A percentile compares a stretch with the other conserved stretches of the same genome.
These are phyloP conservation scores for Russula brevipes DNA, from an alignment of 768 basidiomycete species.

Conservation along the genomic window DNA sequence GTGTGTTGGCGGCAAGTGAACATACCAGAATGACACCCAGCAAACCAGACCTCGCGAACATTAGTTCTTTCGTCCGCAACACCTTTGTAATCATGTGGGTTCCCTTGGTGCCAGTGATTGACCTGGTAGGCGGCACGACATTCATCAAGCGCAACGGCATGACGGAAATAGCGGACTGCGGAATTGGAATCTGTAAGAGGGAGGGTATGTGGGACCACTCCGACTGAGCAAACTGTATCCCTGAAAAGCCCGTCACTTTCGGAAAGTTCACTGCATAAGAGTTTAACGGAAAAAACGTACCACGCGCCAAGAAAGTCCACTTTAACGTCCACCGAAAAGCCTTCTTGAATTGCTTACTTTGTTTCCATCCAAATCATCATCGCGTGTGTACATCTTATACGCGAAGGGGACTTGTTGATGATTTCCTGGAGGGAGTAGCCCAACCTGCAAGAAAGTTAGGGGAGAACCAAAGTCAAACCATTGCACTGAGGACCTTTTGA, in stretches of 20 bases:
- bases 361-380: conserved; percentile 55
- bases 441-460: conserved; percentile 40
- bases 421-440: conserved; percentile 62
- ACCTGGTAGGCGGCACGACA: conserved; percentile 51
- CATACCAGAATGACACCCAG: conserved; percentile 65
- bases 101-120: conserved; percentile 28
- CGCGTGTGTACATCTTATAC: conserved; percentile 62
- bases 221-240: conserved; percentile 68
- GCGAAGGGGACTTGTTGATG: conserved; percentile 76
- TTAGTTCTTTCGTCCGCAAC: conserved; percentile 45
- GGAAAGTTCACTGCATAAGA: not conserved
- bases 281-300: conserved; percentile 32
- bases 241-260: conserved; percentile 33
- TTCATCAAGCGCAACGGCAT: conserved; percentile 66
- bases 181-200: conserved; percentile 62
- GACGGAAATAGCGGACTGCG: conserved; percentile 59
- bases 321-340: conserved; percentile 69
- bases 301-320: conserved; percentile 72
- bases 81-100: conserved; percentile 40
- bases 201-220: conserved; percentile 54
- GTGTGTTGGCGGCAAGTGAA: conserved; percentile 16
- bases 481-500: conserved; percentile 43
- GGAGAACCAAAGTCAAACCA: too few species aligned
- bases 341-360: conserved; percentile 64
- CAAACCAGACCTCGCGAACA: conserved; percentile 76